Conservation (phyloP, 2,329 filamentous ascomycete genomes). For the Penicillium sp. region DNA sequence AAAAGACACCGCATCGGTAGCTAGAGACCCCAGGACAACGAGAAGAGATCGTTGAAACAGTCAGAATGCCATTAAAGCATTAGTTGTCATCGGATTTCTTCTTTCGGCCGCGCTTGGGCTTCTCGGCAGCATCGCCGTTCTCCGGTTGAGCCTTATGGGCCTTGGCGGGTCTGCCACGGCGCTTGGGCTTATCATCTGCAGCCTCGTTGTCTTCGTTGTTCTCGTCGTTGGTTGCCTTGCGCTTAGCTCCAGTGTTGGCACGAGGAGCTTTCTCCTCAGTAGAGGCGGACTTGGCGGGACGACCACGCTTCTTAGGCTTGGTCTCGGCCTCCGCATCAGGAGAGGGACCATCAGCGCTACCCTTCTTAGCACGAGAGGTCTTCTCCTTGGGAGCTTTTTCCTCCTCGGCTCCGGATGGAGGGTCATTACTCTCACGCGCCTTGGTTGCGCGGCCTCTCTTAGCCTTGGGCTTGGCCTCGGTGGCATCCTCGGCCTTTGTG, state of each 20-base stretch:
- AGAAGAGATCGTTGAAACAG: too few species aligned
- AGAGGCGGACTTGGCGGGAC: slow-evolving; percentile 14
- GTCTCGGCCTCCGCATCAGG: slow-evolving; percentile 10
- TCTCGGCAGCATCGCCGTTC: slow-evolving; percentile 1
- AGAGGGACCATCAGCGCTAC: not conserved
- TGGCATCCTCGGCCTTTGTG: too few species aligned
- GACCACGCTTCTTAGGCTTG: slow-evolving; percentile 21
- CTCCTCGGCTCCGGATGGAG: slow-evolving; percentile 4
- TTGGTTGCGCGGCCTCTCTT: slow-evolving; percentile 10
- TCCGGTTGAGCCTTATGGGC: slow-evolving; percentile 1
- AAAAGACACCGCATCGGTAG: not conserved
- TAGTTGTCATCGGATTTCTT: not conserved
- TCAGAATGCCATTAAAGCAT: too few species aligned
- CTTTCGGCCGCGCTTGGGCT: slow-evolving; percentile 10
- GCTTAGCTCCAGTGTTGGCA: slow-evolving; percentile 15
- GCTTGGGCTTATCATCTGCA: slow-evolving; percentile 22
- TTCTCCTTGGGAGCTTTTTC: slow-evolving; percentile 9
- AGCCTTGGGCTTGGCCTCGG: slow-evolving; percentile 5
- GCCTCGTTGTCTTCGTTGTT: slow-evolving; percentile 15
- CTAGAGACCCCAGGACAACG: too few species aligned
- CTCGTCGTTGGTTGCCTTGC: slow-evolving; percentile 14
- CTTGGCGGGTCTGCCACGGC: slow-evolving; percentile 12
- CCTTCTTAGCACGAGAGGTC: slow-evolving; percentile 9
- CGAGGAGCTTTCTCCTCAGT: slow-evolving; percentile 5
- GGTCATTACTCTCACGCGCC: not conserved